phyloP scores from a whole-genome alignment of 495 filamentous ascomycete species.

The Lasiosphaeria hispida region DNA sequence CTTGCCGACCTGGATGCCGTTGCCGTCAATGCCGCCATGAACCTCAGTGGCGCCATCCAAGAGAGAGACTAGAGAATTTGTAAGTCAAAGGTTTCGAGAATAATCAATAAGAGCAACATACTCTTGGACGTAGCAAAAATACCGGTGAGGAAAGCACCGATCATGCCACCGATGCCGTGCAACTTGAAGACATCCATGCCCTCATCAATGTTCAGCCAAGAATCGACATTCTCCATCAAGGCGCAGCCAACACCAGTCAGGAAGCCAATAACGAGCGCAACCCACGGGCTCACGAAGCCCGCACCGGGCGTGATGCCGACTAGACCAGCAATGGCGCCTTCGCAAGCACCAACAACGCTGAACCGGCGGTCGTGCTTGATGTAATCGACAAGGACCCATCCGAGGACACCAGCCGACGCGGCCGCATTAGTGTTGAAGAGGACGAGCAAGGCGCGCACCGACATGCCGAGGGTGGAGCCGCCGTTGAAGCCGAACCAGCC shows the following conservation, averaged over 20 bases:
- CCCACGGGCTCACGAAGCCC: slow-evolving; percentile 38
- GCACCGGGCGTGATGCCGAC: slow-evolving; percentile 85
- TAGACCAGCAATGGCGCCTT: slow-evolving; percentile 79
- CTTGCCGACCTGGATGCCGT: slow-evolving; percentile 74
- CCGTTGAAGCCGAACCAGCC: slow-evolving; percentile 98
- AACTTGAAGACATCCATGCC: slow-evolving; percentile 80
- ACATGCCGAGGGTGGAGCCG: slow-evolving; percentile 32
- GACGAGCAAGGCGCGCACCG: slow-evolving; percentile 7
- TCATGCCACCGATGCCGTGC: slow-evolving; percentile 71
- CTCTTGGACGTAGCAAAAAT: slow-evolving; percentile 62
- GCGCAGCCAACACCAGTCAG: slow-evolving; percentile 70
- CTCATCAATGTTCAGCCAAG: slow-evolving; percentile 64
- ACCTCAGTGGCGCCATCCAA: slow-evolving; percentile 52
- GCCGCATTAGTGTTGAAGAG: slow-evolving; percentile 17
- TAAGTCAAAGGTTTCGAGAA: background rate
- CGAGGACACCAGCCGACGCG: slow-evolving; percentile 39
- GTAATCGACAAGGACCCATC: slow-evolving; percentile 89
- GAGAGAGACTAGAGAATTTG: slow-evolving; percentile 4
- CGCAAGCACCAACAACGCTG: slow-evolving; percentile 95
- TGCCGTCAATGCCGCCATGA: slow-evolving; percentile 21
- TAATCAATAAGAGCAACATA: slow-evolving; percentile 1
- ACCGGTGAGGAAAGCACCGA: slow-evolving; percentile 74
- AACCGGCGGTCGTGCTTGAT: slow-evolving; percentile 75
- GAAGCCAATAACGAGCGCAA: slow-evolving; percentile 58
- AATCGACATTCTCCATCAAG: slow-evolving; percentile 10